Evolutionary conservation across 495 filamentous ascomycete species (phyloP), one percentile per base, ranked within the genome.

Genomic region (Xylaria cubensis): DNA sequence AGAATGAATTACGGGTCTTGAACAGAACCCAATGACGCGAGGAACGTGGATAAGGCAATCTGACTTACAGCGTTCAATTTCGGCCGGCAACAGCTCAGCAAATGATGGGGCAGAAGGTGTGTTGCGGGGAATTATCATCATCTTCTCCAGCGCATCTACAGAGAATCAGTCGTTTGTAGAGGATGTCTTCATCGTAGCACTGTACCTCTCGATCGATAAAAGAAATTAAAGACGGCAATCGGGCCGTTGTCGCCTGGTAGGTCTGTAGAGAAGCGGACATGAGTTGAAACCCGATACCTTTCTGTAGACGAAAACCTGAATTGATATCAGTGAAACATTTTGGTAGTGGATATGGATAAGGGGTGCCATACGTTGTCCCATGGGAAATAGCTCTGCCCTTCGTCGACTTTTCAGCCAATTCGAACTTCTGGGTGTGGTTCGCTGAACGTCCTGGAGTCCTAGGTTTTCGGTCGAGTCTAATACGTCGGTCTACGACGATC

Each of bases 151-250:
- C 41, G 75, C 74, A 73, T 74, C 75, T 79, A 44, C 5, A 1
- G 21, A 70, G 21, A n/a, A 62, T 64, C 42, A 59, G 66, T 19
- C 67, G 3, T 21, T 29, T 53, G 58, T 19, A 55, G 13, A 13
- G 1, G 32, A 42, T 24, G 21, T 26, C 19, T 46, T 26, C 46
- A 42, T 48, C 13, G 42, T 55, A 9, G 9, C 42, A 56, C 24
- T 51, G 24, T 68, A 79, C 77, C 75, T 77, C 63, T 74, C 0
- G 77, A 79, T 73, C 70, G 71, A n/a, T 79, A 79, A 36, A 74
- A 44, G 32, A 79, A 79, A 36, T 24, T 48, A 41, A 77, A 76
- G 3, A 74, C 17, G 17, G 70, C 74, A 32, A 76, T 72, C 9
- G 76, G 76, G 1, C 36, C 61, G 0, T 41, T 12, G 13, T 68